Base-by-base conservation (phyloP, 129 eudicot genomes). In the Logfia minima region DNA sequence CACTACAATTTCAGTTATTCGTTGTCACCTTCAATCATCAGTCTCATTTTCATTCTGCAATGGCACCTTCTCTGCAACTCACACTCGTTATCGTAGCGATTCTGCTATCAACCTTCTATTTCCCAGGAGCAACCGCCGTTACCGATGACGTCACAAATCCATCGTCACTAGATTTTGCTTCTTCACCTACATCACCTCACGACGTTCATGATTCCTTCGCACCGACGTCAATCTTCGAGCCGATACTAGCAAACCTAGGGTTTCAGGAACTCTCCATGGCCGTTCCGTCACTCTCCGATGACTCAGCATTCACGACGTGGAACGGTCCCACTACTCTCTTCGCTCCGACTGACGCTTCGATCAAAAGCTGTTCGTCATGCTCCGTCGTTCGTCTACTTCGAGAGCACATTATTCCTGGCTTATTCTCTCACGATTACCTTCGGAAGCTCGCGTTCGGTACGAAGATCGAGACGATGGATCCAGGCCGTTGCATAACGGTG, bases 401-500 rank as follows among this genome's bases (percentile, higher is more conserved):
- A 4, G 91, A 92, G 61, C 92, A 84, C 82, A 79, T 88, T 22
- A 86, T 92, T 76, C 85, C 89, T 1, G 98, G 96, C 11, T 84
- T 92, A 29, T 92, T 86, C 86, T 79, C 93, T 8, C 84, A 77
- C 63, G 88, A 86, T 18, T 89, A 85, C 82, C 91, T 92, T 52
- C 81, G 83, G 32, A 78, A 77, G 9, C 82, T 92, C 18, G 86
- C 89, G 31, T 92, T 92, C 85, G 96, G 91, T 53, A 92, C 96
- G 45, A 92, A 89, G 72, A 83, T 92, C 83, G 96, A 86, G 69
- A 86, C 98, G 0, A 75, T 90, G 83, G 88, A 86, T 66, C 90
- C 93, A n/a, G 85, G 90, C 1, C 89, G 91, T 32, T 92, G 96
- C 79, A 87, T 92, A 48, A 92, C 96, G 14, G 75, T 92, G 68